phyloP scores from a whole-genome alignment of 345 rosid species.

The Mercurialis annua region DNA sequence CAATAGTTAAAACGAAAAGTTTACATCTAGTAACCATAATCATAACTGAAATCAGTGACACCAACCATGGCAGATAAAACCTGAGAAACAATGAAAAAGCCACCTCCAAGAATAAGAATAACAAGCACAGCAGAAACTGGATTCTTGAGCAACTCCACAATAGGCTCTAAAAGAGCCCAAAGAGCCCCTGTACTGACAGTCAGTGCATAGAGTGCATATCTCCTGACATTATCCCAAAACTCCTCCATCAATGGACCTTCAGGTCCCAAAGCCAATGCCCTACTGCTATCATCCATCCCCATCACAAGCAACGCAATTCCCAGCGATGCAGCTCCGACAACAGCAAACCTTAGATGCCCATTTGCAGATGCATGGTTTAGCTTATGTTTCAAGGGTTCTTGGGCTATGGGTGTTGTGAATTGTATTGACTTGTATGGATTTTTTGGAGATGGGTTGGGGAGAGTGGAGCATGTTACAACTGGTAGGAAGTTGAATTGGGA shows the following conservation, averaged over 20 bases:
- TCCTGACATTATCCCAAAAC: slow-evolving; percentile 97
- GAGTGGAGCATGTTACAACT: slow-evolving; percentile 6
- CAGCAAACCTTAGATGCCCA: slow-evolving; percentile 34
- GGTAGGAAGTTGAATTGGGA: slow-evolving; percentile 23
- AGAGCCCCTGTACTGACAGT: slow-evolving; percentile 92
- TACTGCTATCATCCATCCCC: slow-evolving; percentile 52
- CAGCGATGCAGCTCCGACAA: slow-evolving; percentile 52
- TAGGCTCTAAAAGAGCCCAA: slow-evolving; percentile 57
- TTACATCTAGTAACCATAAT: slow-evolving; percentile 43
- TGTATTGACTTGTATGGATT: neutral
- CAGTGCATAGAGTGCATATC: slow-evolving; percentile 88
- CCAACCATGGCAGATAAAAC: slow-evolving; percentile 87
- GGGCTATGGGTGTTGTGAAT: neutral
- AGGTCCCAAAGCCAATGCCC: slow-evolving; percentile 81
- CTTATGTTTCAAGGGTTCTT: slow-evolving; percentile 7
- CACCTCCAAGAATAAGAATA: slow-evolving; percentile 57
- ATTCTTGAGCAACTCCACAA: slow-evolving; percentile 71
- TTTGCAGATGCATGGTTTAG: slow-evolving; percentile 19
- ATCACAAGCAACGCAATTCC: slow-evolving; percentile 46
- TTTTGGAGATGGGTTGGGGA: slow-evolving; percentile 12
- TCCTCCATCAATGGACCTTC: slow-evolving; percentile 89
- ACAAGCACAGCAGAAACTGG: slow-evolving; percentile 77
- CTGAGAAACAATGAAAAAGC: slow-evolving; percentile 61
- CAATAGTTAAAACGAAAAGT: neutral
- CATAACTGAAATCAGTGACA: slow-evolving; percentile 65